Evolutionary conservation across 2,329 filamentous ascomycete genomes (phyloP).

Genomic region (Penicillium sp.): DNA sequence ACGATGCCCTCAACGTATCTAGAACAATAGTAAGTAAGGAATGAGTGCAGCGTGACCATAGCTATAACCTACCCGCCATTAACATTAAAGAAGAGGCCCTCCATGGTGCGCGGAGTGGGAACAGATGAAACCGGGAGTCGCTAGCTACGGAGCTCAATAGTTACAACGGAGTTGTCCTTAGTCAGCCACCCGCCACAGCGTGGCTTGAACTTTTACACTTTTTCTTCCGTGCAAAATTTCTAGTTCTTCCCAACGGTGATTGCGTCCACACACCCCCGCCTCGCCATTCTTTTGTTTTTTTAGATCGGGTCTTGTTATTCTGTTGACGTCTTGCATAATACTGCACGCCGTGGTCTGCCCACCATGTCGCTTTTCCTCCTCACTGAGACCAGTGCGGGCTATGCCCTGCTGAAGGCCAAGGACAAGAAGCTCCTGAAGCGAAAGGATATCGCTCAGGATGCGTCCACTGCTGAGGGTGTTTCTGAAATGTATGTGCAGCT

Average conservation of each 20-base stretch:
- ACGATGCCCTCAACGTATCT: conserved; percentile 98
- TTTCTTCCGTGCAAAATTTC: conserved; percentile 37
- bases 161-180: conserved; percentile 19
- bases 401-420: conserved; percentile 95
- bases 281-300: conserved; percentile 21
- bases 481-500: conserved; percentile 67
- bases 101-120: conserved; percentile 54
- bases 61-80: conserved; percentile 68
- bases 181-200: conserved; percentile 34
- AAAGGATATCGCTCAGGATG: conserved; percentile 69
- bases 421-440: conserved; percentile 97
- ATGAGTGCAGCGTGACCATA: neutral
- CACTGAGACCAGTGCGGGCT: conserved; percentile 90
- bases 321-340: conserved; percentile 12
- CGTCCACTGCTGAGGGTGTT: conserved; percentile 74
- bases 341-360: conserved; percentile 31
- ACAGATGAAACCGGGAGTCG: conserved; percentile 14
- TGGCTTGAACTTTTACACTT: conserved; percentile 34
- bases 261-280: conserved; percentile 29
- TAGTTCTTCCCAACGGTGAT: conserved; percentile 31
- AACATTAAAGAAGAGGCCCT: conserved; percentile 90
- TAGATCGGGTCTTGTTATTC: conserved; percentile 17
- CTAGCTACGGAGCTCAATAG: conserved; percentile 17
- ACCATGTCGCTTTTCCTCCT: conserved; percentile 88
- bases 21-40: conserved; percentile 18